Evolutionary conservation across 2,329 filamentous ascomycete genomes (phyloP).

Genomic region (Orbilia brochopaga): DNA sequence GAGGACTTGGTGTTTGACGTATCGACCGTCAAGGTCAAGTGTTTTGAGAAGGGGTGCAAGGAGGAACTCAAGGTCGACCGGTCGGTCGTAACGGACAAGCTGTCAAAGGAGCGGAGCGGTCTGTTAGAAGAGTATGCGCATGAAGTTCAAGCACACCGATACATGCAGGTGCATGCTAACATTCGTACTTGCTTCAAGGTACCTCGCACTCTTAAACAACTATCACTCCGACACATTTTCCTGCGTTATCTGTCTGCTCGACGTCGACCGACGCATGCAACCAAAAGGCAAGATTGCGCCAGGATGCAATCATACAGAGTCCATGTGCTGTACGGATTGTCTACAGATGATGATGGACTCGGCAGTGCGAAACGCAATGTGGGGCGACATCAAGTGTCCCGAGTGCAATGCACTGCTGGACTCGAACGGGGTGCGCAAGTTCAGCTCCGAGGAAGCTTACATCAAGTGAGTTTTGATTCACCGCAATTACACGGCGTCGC

Average conservation of each 20-base stretch:
- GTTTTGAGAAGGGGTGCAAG: constrained; percentile 40
- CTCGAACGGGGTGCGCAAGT: constrained; percentile 31
- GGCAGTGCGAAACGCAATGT: constrained; percentile 47
- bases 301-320: constrained; percentile 35
- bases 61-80: constrained; percentile 38
- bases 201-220: constrained; percentile 30
- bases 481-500: background rate
- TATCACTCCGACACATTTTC: constrained; percentile 38
- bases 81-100: constrained; percentile 22
- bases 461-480: constrained; percentile 21
- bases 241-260: constrained; percentile 36
- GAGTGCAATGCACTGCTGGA: constrained; percentile 35
- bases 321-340: constrained; percentile 32
- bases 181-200: constrained; percentile 6
- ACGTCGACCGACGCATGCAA: constrained; percentile 36
- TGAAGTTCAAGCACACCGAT: background rate
- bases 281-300: constrained; percentile 39
- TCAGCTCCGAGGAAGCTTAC: constrained; percentile 33
- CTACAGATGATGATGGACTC: constrained; percentile 47
- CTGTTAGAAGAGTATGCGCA: constrained; percentile 32
- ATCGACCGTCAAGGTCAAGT: constrained; percentile 33
- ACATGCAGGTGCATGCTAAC: constrained; percentile 1
- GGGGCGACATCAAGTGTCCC: constrained; percentile 46
- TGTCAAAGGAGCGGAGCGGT: constrained; percentile 22
- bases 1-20: constrained; percentile 43